These are phyloP conservation scores for Amanita phalloides DNA, from an alignment of 768 basidiomycete genomes.

Conservation along the genomic window DNA sequence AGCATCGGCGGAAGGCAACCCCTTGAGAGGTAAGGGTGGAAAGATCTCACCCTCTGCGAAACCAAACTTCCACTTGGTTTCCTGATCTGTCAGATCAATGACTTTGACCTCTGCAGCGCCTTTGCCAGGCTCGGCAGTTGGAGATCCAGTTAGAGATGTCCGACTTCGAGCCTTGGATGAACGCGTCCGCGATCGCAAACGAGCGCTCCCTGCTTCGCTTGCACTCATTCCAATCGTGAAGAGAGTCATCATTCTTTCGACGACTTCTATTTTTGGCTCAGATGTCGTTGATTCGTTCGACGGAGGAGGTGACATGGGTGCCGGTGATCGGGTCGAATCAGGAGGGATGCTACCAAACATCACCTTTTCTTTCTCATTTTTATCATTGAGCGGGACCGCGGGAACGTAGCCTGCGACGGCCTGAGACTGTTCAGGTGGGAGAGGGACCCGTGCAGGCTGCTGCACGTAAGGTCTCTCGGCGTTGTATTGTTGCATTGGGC, in stretches of 20 bases:
- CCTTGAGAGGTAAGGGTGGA: neutral
- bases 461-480: neutral
- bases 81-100: conserved; percentile 15
- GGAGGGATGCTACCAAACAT: conserved; percentile 42
- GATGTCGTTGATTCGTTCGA: neutral
- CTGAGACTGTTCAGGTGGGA: conserved; percentile 15
- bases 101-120: conserved; percentile 11
- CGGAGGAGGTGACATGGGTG: conserved; percentile 9
- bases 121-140: neutral
- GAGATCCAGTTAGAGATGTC: conserved; percentile 6
- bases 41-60: conserved; percentile 14
- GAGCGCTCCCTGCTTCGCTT: conserved; percentile 15
- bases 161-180: conserved; percentile 12
- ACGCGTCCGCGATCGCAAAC: conserved; percentile 19
- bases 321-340: conserved; percentile 16
- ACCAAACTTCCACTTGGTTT: conserved; percentile 48
- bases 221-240: conserved; percentile 2
- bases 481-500: conserved; percentile 1
- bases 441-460: neutral
- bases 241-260: conserved; percentile 14
- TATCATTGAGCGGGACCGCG: neutral
- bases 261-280: conserved; percentile 7
- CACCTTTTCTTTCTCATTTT: conserved; percentile 19
- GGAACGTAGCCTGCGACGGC: conserved; percentile 24
- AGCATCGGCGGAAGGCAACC: neutral